Conservation (phyloP, 106 monocot species). For the Dendrobium catenatum region DNA sequence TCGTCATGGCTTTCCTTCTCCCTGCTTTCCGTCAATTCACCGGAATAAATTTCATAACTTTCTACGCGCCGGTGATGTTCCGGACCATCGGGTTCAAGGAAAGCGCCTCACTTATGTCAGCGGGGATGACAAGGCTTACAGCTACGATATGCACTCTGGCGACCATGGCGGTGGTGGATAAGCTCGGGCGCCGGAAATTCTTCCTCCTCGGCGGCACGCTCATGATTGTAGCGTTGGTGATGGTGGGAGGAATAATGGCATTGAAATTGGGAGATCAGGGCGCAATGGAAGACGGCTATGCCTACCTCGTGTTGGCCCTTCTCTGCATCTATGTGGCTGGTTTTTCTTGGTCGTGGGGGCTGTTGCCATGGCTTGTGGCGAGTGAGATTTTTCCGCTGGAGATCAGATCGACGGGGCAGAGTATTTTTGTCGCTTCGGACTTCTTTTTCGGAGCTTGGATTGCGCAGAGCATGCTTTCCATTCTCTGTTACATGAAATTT, state of each 20-base stretch:
- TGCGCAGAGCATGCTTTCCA: constrained; percentile 43
- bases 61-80: constrained; percentile 37
- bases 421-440: constrained; percentile 33
- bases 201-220: background rate
- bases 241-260: background rate
- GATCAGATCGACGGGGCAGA: constrained; percentile 51
- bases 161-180: constrained; percentile 21
- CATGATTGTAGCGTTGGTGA: background rate
- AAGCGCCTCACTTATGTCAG: constrained; percentile 10
- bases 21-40: constrained; percentile 43
- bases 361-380: constrained; percentile 42
- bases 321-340: constrained; percentile 32
- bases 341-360: constrained; percentile 61
- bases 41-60: constrained; percentile 58
- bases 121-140: constrained; percentile 1
- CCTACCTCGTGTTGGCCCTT: constrained; percentile 20
- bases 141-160: constrained; percentile 1
- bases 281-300: background rate
- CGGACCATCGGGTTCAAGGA: constrained; percentile 8
- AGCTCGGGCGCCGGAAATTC: constrained; percentile 12
- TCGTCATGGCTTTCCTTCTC: constrained; percentile 32
- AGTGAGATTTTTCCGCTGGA: constrained; percentile 58
- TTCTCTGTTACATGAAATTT: constrained; percentile 49
- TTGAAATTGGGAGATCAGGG: background rate
- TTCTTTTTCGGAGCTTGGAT: constrained; percentile 26